phyloP scores from a whole-genome alignment of 768 basidiomycete genomes.

The Russula compacta region DNA sequence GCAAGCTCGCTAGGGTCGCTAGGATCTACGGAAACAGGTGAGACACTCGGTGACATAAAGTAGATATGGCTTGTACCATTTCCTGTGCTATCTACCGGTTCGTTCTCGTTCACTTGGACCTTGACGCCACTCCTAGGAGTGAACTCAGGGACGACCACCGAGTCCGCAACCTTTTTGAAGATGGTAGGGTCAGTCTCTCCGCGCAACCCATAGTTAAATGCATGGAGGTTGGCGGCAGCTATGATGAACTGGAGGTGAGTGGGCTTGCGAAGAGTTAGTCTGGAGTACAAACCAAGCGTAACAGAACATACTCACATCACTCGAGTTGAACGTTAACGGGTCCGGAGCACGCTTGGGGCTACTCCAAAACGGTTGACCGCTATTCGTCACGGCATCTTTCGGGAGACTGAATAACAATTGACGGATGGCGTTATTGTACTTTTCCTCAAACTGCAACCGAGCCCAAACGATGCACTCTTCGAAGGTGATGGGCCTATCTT shows the following conservation, averaged over 20 bases:
- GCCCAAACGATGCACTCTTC: constrained; percentile 99
- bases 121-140: constrained; percentile 87
- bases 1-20: constrained; percentile 44
- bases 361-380: constrained; percentile 97
- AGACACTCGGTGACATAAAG: neutral
- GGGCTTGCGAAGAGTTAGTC: constrained; percentile 38
- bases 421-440: constrained; percentile 87
- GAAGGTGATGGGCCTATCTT: constrained; percentile 87
- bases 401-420: constrained; percentile 92
- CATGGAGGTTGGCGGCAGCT: constrained; percentile 91
- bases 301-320: constrained; percentile 53
- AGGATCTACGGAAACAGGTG: constrained; percentile 6
- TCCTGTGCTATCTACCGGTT: constrained; percentile 55
- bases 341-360: constrained; percentile 97
- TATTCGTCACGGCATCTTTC: constrained; percentile 84
- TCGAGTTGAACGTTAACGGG: constrained; percentile 75
- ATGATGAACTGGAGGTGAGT: constrained; percentile 84
- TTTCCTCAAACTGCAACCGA: constrained; percentile 86
- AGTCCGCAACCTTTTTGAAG: constrained; percentile 79
- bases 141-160: constrained; percentile 84
- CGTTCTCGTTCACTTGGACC: constrained; percentile 88
- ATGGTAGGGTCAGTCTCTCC: constrained; percentile 72
- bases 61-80: constrained; percentile 25
- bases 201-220: constrained; percentile 94
- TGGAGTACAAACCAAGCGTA: neutral